phyloP scores from a whole-genome alignment of 352 stramenopile species.

The Pythium rhizo-oryzae region DNA sequence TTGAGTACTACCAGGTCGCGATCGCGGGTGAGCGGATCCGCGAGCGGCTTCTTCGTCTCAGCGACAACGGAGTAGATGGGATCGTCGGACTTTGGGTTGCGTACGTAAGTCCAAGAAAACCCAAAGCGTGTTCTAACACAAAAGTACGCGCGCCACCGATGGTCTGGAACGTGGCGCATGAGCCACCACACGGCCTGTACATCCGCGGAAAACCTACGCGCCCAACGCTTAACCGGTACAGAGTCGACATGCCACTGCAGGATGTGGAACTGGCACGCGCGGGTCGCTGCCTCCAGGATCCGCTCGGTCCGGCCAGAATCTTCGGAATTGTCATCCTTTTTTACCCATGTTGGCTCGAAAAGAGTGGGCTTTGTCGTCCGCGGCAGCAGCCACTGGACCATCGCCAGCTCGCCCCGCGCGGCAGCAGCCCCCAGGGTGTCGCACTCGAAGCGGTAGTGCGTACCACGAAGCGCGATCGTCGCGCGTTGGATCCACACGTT shows the following conservation, averaged over 20 bases:
- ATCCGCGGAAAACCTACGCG: no score
- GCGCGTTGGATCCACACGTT: neutral
- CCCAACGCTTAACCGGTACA: neutral
- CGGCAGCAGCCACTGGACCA: neutral
- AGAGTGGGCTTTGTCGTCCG: neutral
- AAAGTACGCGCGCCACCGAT: neutral
- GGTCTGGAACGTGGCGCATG: neutral
- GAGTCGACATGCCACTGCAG: neutral
- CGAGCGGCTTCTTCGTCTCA: neutral
- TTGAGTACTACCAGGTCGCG: no score
- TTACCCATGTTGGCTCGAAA: neutral
- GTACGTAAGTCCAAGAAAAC: no score
- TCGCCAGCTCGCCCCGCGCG: neutral
- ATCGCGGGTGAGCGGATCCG: no score
- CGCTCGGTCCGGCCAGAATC: no score
- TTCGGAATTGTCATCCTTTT: neutral
- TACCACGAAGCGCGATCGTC: neutral
- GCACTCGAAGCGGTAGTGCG: neutral
- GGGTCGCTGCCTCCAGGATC: neutral
- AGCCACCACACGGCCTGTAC: neutral
- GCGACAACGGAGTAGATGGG: no score
- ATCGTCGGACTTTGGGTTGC: no score
- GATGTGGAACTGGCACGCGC: neutral
- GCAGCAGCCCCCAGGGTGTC: neutral
- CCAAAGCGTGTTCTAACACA: neutral